Base-by-base conservation (phyloP, 2,329 filamentous ascomycete species). In the Nothophaeocryptopus gaeumannii region DNA sequence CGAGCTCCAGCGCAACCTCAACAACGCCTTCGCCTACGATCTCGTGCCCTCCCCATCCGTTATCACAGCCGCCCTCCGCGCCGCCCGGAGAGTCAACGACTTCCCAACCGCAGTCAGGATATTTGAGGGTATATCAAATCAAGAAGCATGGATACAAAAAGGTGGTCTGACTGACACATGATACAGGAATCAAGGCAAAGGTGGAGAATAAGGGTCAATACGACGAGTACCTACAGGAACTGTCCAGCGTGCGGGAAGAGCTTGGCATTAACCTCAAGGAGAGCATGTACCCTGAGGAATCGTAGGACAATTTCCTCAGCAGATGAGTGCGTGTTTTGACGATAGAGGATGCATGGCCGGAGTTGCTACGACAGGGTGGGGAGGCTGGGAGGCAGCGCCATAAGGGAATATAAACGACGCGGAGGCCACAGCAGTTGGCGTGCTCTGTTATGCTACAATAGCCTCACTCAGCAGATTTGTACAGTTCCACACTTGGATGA, bases 1-100 rank as follows among this genome's bases (percentile, higher is more conserved):
- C 75, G 93, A 99, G 85, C 89, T 99, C 70, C 69, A 90, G 82
- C 88, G 90, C 75, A 96, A 96, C 80, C 81, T 96, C 70, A 99
- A 99, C 86, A 99, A 99, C 79, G 92, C 90, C 72, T 99, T 99
- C 78, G 93, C 93, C 70, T 99, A 99, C 85, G 93, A 99, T 85
- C 86, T 99, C 68, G 93, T 99, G 62, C 93, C 95, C 69, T 93
- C 92, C 38, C 85, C 92, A 59, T 84, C 88, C 63, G 93, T 99
- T 70, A 82, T 96, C 73, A 83, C 83, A 66, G 91, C 93, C 66
- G 93, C 93, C 59, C 83, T 99, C 67, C 90, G 86, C 76, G 93
- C 93, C 65, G 93, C 93, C 63, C 83, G 93, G 73, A 83, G 93
- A 73, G 93, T 99, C 71, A 96, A 99, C 76, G 93, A 99, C 80